A percentile compares a stretch with the other conserved stretches of the same genome.
phyloP scores from a whole-genome alignment of 768 basidiomycete species.

The Mycena filopes region DNA sequence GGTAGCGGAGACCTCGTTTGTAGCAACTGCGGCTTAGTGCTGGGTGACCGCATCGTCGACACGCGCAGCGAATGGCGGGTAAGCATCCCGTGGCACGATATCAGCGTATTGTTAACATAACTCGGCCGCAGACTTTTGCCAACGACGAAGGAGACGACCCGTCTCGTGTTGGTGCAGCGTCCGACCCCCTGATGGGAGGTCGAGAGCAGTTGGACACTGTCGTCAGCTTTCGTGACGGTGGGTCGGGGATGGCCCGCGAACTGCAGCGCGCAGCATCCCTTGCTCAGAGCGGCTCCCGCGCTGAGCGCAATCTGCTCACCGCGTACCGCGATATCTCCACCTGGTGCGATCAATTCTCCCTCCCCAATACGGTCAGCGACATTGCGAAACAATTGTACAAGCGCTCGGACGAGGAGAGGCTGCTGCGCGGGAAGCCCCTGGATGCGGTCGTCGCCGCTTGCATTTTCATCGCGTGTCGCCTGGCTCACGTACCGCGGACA shows the following conservation, averaged over 20 bases:
- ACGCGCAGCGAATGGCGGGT: slow-evolving; percentile 98
- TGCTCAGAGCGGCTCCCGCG: slow-evolving; percentile 78
- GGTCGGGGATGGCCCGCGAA: slow-evolving; percentile 90
- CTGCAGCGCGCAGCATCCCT: slow-evolving; percentile 93
- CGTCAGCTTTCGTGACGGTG: slow-evolving; percentile 95
- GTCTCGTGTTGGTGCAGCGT: slow-evolving; percentile 98
- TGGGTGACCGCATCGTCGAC: slow-evolving; percentile 97
- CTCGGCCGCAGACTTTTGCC: slow-evolving; percentile 84
- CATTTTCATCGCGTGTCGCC: slow-evolving; percentile 96
- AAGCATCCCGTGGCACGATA: slow-evolving; percentile 50
- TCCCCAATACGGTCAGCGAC: slow-evolving; percentile 93
- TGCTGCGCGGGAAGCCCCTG: slow-evolving; percentile 89
- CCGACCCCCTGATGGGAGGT: slow-evolving; percentile 93
- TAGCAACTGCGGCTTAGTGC: slow-evolving; percentile 90
- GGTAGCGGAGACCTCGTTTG: slow-evolving; percentile 98
- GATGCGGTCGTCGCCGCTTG: slow-evolving; percentile 97
- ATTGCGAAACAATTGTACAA: slow-evolving; percentile 98
- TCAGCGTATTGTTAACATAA: slow-evolving; percentile 31
- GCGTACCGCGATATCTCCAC: slow-evolving; percentile 92
- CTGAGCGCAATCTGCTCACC: slow-evolving; percentile 85
- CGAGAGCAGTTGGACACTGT: slow-evolving; percentile 95
- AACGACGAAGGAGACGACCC: slow-evolving; percentile 99
- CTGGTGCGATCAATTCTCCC: slow-evolving; percentile 96
- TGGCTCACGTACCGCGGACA: slow-evolving; percentile 94
- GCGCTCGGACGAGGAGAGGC: slow-evolving; percentile 94